Conservation (phyloP, 768 basidiomycete species). For the Agaricus bisporus region DNA sequence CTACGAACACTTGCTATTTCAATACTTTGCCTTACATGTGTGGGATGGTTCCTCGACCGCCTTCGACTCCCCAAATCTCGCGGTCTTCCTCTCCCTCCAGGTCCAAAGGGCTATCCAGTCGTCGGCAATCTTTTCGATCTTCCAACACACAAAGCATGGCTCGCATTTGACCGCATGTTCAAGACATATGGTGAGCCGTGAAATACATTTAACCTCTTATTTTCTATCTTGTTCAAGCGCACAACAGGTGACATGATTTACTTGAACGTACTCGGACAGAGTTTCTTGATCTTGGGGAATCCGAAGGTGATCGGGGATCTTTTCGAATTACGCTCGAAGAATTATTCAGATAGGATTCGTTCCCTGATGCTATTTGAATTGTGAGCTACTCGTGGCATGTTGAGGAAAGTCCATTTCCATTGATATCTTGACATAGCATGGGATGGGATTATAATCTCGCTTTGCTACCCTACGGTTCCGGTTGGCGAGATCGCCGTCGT, state of each 20-base stretch:
- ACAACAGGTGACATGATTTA: slow-evolving; percentile 1
- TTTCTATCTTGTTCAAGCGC: not conserved
- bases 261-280: slow-evolving; percentile 2
- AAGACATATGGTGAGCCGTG: slow-evolving; percentile 16
- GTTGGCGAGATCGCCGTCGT: slow-evolving; percentile 38
- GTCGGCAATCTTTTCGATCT: slow-evolving; percentile 16
- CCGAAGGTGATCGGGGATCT: not conserved
- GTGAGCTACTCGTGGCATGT: no score
- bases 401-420: no score
- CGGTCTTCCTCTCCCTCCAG: slow-evolving; percentile 14
- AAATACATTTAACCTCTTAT: not conserved
- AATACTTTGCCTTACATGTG: no score
- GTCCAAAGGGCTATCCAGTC: slow-evolving; percentile 15
- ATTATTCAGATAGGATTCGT: slow-evolving; percentile 8
- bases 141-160: slow-evolving; percentile 16
- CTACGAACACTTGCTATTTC: no score
- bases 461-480: slow-evolving; percentile 23
- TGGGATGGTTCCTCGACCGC: no score
- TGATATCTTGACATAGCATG: not conserved
- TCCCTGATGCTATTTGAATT: not conserved
- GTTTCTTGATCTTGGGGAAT: slow-evolving; percentile 1
- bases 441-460: slow-evolving; percentile 37
- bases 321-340: slow-evolving; percentile 3
- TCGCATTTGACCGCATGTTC: slow-evolving; percentile 16
- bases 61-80: not conserved